Conservation (phyloP, 2,329 filamentous ascomycete genomes). For the Ophiostoma himal-ulmi region DNA sequence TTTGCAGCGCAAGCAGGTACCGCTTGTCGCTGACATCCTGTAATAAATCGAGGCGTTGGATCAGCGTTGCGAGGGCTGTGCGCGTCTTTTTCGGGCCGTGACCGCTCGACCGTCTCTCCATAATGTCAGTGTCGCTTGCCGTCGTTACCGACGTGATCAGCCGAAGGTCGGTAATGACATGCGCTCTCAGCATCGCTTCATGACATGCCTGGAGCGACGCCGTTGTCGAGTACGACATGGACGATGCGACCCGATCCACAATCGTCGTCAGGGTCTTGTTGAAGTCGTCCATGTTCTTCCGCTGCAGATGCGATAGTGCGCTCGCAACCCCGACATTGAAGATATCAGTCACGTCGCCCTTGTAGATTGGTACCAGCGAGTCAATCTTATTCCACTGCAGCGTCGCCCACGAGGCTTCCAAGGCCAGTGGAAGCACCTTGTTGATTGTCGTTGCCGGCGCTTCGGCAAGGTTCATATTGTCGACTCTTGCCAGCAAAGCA, state of each 20-base stretch:
- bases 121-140: neutral
- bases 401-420: constrained; percentile 89
- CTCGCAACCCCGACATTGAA: constrained; percentile 79
- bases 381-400: constrained; percentile 72
- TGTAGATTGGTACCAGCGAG: constrained; percentile 55
- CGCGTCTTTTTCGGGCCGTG: constrained; percentile 39
- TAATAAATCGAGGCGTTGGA: constrained; percentile 77
- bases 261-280: constrained; percentile 55
- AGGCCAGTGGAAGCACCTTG: constrained; percentile 71
- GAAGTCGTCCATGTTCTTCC: constrained; percentile 48
- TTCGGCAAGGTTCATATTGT: constrained; percentile 54
- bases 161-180: constrained; percentile 83
- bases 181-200: constrained; percentile 76
- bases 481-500: constrained; percentile 78
- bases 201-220: constrained; percentile 79
- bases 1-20: constrained; percentile 77
- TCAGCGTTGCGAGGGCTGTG: constrained; percentile 49
- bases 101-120: constrained; percentile 35
- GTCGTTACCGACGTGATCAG: constrained; percentile 46
- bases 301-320: constrained; percentile 56
- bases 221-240: constrained; percentile 70
- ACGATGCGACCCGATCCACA: constrained; percentile 63
- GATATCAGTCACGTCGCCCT: constrained; percentile 49
- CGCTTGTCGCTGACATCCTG: constrained; percentile 91
- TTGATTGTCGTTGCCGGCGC: constrained; percentile 47